Evolutionary conservation across 305 asterid species (phyloP).

Genomic region (Solanum aculeatissimum): DNA sequence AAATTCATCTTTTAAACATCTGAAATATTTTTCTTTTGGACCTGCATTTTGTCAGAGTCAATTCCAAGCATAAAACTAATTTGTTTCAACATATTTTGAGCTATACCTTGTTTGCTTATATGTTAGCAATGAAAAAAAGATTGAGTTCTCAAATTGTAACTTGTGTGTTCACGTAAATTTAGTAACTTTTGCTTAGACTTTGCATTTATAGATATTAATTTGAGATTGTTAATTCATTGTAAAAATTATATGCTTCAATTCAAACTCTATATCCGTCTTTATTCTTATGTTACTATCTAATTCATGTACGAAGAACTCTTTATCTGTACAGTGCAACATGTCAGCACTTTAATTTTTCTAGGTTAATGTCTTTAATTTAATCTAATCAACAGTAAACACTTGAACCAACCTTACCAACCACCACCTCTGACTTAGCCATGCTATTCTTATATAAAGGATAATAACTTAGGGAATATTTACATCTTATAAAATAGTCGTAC

Average conservation of each 20-base stretch:
- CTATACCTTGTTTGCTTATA: background rate
- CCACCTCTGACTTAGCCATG: background rate
- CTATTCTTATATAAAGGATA: background rate
- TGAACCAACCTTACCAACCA: constrained; percentile 3
- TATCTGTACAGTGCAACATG: background rate
- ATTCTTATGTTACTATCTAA: background rate
- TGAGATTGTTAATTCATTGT: background rate
- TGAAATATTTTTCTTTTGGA: background rate
- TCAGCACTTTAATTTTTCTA: background rate
- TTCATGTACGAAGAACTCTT: background rate
- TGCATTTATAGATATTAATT: background rate
- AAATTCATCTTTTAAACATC: background rate
- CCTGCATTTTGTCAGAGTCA: background rate
- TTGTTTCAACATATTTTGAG: too few species aligned
- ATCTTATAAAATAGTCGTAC: too few species aligned
- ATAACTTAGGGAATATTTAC: background rate
- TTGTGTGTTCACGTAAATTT: background rate
- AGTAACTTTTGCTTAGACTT: background rate
- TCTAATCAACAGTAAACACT: background rate
- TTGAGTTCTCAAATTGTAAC: background rate
- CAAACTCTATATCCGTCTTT: background rate
- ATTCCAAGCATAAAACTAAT: too few species aligned
- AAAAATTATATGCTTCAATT: too few species aligned
- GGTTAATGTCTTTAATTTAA: background rate
- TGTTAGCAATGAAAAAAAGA: background rate